A percentile compares a stretch with the other conserved stretches of the same genome.
Conservation (phyloP, 306 rosid species). For the Cajanus cajan region DNA sequence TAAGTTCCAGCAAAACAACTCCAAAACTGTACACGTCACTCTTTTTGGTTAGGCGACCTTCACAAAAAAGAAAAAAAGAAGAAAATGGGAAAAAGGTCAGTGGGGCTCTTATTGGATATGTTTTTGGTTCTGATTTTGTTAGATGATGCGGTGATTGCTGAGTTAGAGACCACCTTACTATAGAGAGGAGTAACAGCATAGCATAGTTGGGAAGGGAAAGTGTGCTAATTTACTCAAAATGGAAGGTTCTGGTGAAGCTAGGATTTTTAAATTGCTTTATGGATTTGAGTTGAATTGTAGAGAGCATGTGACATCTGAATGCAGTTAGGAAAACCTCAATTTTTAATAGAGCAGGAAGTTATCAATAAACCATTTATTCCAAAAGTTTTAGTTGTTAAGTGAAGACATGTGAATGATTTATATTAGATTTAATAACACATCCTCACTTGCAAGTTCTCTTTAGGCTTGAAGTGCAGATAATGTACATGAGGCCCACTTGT, state of each 20-base stretch:
- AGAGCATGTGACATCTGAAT: no score
- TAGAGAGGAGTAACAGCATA: not conserved
- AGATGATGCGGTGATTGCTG: not conserved
- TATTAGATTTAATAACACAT: no score
- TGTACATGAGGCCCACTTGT: not conserved
- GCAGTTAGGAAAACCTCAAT: no score
- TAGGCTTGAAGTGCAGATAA: not conserved
- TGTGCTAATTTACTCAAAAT: no score
- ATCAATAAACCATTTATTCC: not conserved
- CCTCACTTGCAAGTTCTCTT: not conserved
- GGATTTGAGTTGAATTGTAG: no score
- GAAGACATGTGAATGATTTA: not conserved
- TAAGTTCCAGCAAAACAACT: slow-evolving; percentile 77
- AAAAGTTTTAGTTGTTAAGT: not conserved
- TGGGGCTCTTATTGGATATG: not conserved
- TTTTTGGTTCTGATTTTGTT: not conserved
- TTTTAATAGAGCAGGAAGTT: not conserved
- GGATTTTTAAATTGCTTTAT: no score
- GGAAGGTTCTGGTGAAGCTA: no score
- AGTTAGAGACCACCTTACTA: not conserved
- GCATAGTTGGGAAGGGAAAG: no score
- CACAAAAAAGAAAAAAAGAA: slow-evolving; percentile 38
- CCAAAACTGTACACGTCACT: slow-evolving; percentile 94
- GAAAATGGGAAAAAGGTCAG: slow-evolving; percentile 33
- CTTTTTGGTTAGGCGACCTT: slow-evolving; percentile 87